Base-by-base conservation (phyloP, 192 early-diverging fungal species). In the Dissophora globulifera region DNA sequence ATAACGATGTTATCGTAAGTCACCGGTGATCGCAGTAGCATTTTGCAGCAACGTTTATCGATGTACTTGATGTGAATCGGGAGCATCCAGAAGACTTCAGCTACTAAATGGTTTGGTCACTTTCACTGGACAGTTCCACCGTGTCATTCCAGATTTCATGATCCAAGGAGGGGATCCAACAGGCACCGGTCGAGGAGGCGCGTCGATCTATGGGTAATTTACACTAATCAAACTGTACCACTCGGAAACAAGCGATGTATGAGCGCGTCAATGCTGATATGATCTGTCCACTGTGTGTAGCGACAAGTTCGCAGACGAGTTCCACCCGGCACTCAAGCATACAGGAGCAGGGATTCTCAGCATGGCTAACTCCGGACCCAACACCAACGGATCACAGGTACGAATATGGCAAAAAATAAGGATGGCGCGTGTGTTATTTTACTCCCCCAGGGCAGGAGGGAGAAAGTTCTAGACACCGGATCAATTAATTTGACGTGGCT, bases 151-250 rank as follows among this genome's bases (percentile, higher is more conserved):
- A 4, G 92, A 98, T 78, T 99, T 98, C 79, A 96, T 99, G 94
- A 88, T 99, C 32, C 97, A 99, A 86, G 96, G 95, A 48, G 94
- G 95, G 49, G 96, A 99, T 79, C 97, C 96, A 22, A 98, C 96
- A 3, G 95, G 91, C 23, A 98, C 94, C 13, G 96, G 96, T 15
- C 84, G 90, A 26, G 96, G 96, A 30, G 96, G 97, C 19, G 54
- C 75, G 19, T 89, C 87, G 50, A 95, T 96, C 51, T 96, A 94
- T 65, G 94, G 93, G 91, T 92, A 81, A n/a, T n/a, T n/a, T n/a
- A n/a, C n/a, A n/a, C n/a, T 50, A 50, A 17, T 46, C 13, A 30
- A 17, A 30, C 4, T n/a, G 31, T 22, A 33, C 23, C 11, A 20
- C 23, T 2, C 40, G 29, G 19, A 17, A 45, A 50, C 27, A 12